phyloP scores from a whole-genome alignment of 2,329 filamentous ascomycete genomes.

The Aspergillus fumigatus region DNA sequence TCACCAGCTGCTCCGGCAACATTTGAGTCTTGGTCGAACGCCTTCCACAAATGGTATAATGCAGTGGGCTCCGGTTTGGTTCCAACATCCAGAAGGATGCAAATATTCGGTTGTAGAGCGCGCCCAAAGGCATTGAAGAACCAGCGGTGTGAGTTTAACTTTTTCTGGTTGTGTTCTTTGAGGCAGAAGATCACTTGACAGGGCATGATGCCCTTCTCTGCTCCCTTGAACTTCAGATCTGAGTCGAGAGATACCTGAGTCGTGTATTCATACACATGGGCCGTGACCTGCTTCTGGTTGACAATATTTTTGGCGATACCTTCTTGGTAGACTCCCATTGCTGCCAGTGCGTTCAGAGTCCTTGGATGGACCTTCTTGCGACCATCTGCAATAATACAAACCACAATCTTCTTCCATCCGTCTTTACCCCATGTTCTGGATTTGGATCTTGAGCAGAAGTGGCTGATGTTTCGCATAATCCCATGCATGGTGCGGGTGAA shows the following conservation, averaged over 20 bases:
- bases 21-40: constrained; percentile 95
- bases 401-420: constrained; percentile 98
- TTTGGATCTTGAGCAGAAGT: constrained; percentile 89
- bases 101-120: constrained; percentile 90
- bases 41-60: constrained; percentile 98
- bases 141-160: constrained; percentile 97
- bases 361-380: constrained; percentile 89
- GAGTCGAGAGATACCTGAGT: constrained; percentile 95
- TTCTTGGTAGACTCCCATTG: constrained; percentile 96
- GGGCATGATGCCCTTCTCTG: constrained; percentile 96
- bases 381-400: constrained; percentile 93
- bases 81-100: constrained; percentile 93
- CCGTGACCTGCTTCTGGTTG: constrained; percentile 91
- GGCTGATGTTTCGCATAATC: constrained; percentile 95
- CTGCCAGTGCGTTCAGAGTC: constrained; percentile 88
- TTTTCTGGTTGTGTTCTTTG: constrained; percentile 96
- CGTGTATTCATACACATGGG: constrained; percentile 98
- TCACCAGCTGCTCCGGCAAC: constrained; percentile 96
- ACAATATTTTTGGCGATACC: constrained; percentile 98
- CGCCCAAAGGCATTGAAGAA: constrained; percentile 98
- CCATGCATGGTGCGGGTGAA: constrained; percentile 98
- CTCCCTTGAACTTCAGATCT: constrained; percentile 97
- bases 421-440: constrained; percentile 95
- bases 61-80: constrained; percentile 85
- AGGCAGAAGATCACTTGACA: constrained; percentile 98